These are phyloP conservation scores for Zychaea mexicana DNA, from an alignment of 371 early-diverging fungal genomes.

Conservation along the genomic window DNA sequence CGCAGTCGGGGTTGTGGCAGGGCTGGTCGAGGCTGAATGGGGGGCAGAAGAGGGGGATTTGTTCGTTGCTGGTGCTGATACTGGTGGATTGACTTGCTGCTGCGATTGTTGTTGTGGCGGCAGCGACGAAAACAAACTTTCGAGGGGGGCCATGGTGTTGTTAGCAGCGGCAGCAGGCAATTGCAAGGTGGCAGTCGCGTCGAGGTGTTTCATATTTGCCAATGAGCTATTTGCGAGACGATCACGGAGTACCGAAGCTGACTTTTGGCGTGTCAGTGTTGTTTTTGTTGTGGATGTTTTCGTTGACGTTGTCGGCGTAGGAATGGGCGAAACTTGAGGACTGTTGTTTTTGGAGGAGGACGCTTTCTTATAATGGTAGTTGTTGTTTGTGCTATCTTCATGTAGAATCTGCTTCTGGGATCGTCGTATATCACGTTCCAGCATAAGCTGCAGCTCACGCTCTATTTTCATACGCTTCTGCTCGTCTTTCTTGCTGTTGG, in stretches of 20 bases:
- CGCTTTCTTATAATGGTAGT: background rate
- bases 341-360: conserved; percentile 8
- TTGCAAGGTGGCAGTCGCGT: conserved; percentile 24
- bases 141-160: conserved; percentile 5
- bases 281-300: conserved; percentile 1
- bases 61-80: conserved; percentile 1
- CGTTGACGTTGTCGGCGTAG: conserved; percentile 17
- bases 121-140: background rate
- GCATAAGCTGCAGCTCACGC: conserved; percentile 31
- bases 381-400: conserved; percentile 11
- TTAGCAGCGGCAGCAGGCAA: conserved; percentile 12
- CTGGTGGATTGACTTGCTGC: background rate
- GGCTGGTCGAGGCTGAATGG: background rate
- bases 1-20: background rate
- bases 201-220: conserved; percentile 20
- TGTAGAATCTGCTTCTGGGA: conserved; percentile 35
- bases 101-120: conserved; percentile 9
- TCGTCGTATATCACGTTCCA: conserved; percentile 40
- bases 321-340: conserved; percentile 22
- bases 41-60: background rate
- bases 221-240: background rate
- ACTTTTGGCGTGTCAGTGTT: conserved; percentile 2
- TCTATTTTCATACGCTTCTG: conserved; percentile 32
- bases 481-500: conserved; percentile 21
- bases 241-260: conserved; percentile 4